Evolutionary conservation across 805 yeast genomes (phyloP), one percentile per base, ranked within the genome.

Genomic region (Candida tallmaniae): DNA sequence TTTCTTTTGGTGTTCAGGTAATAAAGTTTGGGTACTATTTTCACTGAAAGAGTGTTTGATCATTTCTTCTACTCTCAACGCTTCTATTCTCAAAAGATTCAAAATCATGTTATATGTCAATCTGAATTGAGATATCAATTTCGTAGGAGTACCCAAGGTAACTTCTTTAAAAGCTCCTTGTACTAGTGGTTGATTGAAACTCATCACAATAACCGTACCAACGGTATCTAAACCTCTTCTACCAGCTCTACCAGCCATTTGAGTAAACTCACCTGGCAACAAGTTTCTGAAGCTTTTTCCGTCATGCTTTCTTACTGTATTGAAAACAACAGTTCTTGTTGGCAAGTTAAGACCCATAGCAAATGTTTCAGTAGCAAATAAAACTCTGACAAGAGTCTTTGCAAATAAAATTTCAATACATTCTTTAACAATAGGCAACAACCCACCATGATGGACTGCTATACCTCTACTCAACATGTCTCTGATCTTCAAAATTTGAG

Each of bases 231-330:
- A 64, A 23, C 98, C 98, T 43, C 47, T 43, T 40, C 47, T 42
- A 50, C 99, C 99, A 15, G 99, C 99, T 62, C 99, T 80, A 46
- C 98, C 98, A 0, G 97, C 89, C 98, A 93, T 93, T 61, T 90
- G 98, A 0, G 97, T 93, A 55, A 90, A 93, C 56, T 93, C 98
- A 35, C 98, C 98, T 0, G 98, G 96, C 7, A 82, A 70, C 40
- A 93, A 68, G 51, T 82, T 76, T 58, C 98, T 73, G 59, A 86
- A 78, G 0, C 75, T 74, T 20, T 79, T 73, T 29, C 97, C 97
- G 54, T 93, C 98, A 56, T 90, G 96, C 52, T 93, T 93, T 45
- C 90, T 67, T 32, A 83, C 64, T 30, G 83, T 86, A 42, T 87
- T 76, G 56, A 93, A 93, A 1, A 90, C 89, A 23, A 93, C 98